Percentiles rank a stretch among this genome's conserved stretches.
These are phyloP conservation scores for Sporisorium iseilematis-ciliati DNA, from an alignment of 1,284 basidiomycete species.

Conservation along the genomic window DNA sequence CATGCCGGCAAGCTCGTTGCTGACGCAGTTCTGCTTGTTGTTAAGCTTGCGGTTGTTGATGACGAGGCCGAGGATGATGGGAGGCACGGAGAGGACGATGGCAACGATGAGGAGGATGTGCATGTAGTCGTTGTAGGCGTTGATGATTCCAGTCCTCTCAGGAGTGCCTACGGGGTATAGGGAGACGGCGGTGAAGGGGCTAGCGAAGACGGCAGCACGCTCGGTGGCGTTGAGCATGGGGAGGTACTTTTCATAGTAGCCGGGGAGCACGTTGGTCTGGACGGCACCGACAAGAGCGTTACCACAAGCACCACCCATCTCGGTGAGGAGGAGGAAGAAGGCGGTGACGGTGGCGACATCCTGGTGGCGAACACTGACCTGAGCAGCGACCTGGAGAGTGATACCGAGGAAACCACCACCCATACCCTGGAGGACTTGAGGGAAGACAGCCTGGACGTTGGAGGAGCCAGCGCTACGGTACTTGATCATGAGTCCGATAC, in stretches of 20 bases:
- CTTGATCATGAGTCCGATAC: constrained; percentile 67
- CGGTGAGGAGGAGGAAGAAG: constrained; percentile 64
- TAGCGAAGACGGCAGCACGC: constrained; percentile 24
- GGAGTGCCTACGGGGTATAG: constrained; percentile 54
- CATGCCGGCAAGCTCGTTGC: constrained; percentile 63
- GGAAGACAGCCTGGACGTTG: constrained; percentile 64
- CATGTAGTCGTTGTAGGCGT: constrained; percentile 62
- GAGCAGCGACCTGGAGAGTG: constrained; percentile 62
- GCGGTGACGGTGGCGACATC: constrained; percentile 69
- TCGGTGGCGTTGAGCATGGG: constrained; percentile 43
- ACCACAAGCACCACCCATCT: constrained; percentile 65
- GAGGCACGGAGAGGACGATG: constrained; percentile 57
- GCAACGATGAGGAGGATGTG: constrained; percentile 59
- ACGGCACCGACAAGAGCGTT: constrained; percentile 62
- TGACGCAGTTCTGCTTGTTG: constrained; percentile 66
- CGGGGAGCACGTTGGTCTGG: constrained; percentile 54
- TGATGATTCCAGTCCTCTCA: constrained; percentile 51
- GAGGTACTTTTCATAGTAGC: constrained; percentile 42
- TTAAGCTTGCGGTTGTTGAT: constrained; percentile 61
- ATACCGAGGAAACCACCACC: constrained; percentile 67
- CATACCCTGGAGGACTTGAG: constrained; percentile 66
- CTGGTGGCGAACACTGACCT: constrained; percentile 67
- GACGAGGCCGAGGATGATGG: constrained; percentile 54
- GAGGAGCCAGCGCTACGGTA: constrained; percentile 57
- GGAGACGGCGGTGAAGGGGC: constrained; percentile 18